Percentiles rank a stretch among this genome's conserved stretches.
Conservation (phyloP, 768 basidiomycete genomes). For the Mycena alexandri region DNA sequence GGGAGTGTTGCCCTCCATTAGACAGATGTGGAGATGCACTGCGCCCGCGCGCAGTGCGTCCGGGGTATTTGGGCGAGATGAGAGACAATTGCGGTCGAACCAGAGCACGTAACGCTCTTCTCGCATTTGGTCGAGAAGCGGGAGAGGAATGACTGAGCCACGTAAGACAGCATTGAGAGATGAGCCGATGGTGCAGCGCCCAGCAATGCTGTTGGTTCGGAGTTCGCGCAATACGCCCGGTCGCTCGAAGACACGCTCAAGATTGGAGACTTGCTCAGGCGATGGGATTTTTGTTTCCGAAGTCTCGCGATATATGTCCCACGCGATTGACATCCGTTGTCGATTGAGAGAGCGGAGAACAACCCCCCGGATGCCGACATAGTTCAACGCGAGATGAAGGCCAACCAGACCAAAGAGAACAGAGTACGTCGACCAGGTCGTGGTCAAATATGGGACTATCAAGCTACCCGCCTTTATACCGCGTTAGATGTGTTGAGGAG, state of each 20-base stretch:
- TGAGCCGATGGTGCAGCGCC: slow-evolving; percentile 65
- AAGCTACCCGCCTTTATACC: slow-evolving; percentile 65
- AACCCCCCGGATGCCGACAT: slow-evolving; percentile 69
- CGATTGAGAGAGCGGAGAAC: slow-evolving; percentile 70
- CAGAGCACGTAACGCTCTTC: slow-evolving; percentile 68
- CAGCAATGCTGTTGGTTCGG: slow-evolving; percentile 50
- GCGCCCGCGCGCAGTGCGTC: slow-evolving; percentile 31
- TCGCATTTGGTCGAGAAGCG: slow-evolving; percentile 55
- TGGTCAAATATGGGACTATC: slow-evolving; percentile 69
- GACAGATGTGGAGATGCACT: slow-evolving; percentile 56
- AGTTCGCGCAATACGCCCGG: slow-evolving; percentile 56
- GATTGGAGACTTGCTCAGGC: slow-evolving; percentile 54
- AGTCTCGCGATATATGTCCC: slow-evolving; percentile 56
- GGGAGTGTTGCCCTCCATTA: slow-evolving; percentile 63
- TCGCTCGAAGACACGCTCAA: slow-evolving; percentile 60
- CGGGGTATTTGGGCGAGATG: slow-evolving; percentile 23
- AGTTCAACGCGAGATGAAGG: slow-evolving; percentile 70
- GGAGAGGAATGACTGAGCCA: slow-evolving; percentile 40
- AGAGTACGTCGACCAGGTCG: slow-evolving; percentile 61
- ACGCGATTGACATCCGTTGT: slow-evolving; percentile 68
- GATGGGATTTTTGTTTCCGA: slow-evolving; percentile 37
- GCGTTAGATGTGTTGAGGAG: background rate
- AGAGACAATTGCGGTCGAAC: slow-evolving; percentile 53
- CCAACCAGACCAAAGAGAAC: slow-evolving; percentile 64
- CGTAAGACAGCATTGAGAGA: slow-evolving; percentile 53